Conservation (phyloP, 306 rosid species). For the Delonix regia region DNA sequence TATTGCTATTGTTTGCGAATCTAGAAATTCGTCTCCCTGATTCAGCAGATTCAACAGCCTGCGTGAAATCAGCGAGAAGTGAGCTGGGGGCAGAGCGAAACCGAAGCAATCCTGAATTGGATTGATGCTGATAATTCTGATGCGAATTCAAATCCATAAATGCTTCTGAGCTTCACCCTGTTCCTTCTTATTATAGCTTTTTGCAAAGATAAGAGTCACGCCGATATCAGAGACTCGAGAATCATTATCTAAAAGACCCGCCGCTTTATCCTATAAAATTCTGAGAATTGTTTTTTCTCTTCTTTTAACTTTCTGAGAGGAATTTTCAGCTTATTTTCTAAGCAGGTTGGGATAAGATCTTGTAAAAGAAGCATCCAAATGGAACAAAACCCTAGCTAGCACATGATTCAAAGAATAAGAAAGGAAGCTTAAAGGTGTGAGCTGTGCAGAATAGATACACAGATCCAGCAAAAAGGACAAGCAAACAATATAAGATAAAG, state of each 20-base stretch:
- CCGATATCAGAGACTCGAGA: conserved; percentile 35
- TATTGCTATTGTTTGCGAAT: conserved; percentile 35
- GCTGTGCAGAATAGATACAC: conserved; percentile 23
- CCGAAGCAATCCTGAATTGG: conserved; percentile 73
- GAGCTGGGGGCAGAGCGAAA: conserved; percentile 88
- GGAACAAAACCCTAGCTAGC: conserved; percentile 35
- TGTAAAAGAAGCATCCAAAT: conserved; percentile 65
- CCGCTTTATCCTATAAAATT: conserved; percentile 42
- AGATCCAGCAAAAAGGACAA: conserved; percentile 38
- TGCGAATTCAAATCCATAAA: conserved; percentile 68
- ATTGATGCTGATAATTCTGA: conserved; percentile 40
- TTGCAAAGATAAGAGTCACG: conserved; percentile 39
- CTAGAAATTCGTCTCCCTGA: conserved; percentile 51
- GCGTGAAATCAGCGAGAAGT: conserved; percentile 48
- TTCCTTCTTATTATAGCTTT: background rate
- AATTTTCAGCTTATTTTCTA: conserved; percentile 57
- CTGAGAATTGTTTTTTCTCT: conserved; percentile 39
- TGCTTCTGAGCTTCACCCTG: conserved; percentile 1
- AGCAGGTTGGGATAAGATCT: conserved; percentile 91
- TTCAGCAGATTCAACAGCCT: conserved; percentile 17
- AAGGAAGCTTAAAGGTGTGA: conserved; percentile 33
- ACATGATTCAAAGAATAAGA: conserved; percentile 39
- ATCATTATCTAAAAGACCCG: conserved; percentile 40
- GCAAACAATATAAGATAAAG: background rate
- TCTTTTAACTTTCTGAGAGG: conserved; percentile 43